A percentile compares a stretch with the other conserved stretches of the same genome.
Conservation (phyloP, 495 filamentous ascomycete species). For the Lindgomyces ingoldianus region DNA sequence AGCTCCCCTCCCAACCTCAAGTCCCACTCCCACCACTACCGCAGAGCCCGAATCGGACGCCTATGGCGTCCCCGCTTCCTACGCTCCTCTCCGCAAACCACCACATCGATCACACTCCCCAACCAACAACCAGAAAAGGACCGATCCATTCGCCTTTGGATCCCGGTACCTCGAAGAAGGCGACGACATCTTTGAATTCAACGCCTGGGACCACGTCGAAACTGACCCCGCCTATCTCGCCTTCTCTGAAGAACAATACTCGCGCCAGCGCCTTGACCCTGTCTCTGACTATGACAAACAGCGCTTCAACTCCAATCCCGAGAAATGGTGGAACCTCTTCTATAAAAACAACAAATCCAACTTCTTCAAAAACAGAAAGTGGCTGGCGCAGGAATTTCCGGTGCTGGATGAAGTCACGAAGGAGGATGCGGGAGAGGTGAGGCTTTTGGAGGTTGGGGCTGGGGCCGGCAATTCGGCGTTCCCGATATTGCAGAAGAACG, state of each 20-base stretch:
- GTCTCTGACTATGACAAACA: constrained; percentile 85
- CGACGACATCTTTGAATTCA: constrained; percentile 91
- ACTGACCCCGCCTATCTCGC: constrained; percentile 80
- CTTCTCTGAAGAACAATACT: constrained; percentile 78
- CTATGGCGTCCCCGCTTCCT: constrained; percentile 53
- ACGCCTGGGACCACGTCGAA: constrained; percentile 97
- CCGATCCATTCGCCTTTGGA: constrained; percentile 92
- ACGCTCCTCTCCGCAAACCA: constrained; percentile 43
- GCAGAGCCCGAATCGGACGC: constrained; percentile 36
- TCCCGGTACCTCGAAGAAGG: constrained; percentile 77
- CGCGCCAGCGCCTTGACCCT: constrained; percentile 75
- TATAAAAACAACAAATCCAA: constrained; percentile 93
- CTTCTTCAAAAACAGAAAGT: constrained; percentile 99
- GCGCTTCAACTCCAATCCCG: constrained; percentile 82
- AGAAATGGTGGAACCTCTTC: constrained; percentile 95
- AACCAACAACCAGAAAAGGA: constrained; percentile 71
- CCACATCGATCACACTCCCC: constrained; percentile 55
- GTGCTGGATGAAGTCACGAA: constrained; percentile 69
- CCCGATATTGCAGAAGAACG: constrained; percentile 77
- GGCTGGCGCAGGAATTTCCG: constrained; percentile 93
- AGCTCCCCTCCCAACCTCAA: neutral
- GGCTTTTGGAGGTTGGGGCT: constrained; percentile 86
- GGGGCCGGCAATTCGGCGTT: constrained; percentile 97
- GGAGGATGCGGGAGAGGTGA: constrained; percentile 59
- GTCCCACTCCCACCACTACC: constrained; percentile 24